Evolutionary conservation across 176 grass and related monocot genomes (phyloP), one percentile per base, ranked within the genome.

Genomic region (Triticum monococcum): DNA sequence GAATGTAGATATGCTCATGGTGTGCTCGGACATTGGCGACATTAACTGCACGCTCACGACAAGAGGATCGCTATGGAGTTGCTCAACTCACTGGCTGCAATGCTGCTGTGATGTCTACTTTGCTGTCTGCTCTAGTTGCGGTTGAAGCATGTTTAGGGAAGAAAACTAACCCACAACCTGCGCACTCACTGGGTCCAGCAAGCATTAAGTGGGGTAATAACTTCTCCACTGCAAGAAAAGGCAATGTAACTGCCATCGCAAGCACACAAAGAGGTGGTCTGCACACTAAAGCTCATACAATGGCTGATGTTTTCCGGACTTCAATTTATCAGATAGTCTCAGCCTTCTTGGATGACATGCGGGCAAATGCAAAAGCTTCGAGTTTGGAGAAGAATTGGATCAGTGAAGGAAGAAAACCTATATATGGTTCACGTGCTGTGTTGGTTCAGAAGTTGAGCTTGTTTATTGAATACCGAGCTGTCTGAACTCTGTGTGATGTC

Each of bases 351-450:
- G 80, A 81, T 80, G 97, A 99, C 80, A 88, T 99, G 90, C 88
- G 65, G 65, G 88, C 81, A 81, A 99, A 91, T 96, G 87, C 87
- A 70, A 96, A 94, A 79, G 76, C 91, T 35, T 87, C 87, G 28
- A 82, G 79, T 75, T 88, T 94, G 90, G 92, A 96, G 78, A 99
- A 92, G 87, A 91, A 96, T 79, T 99, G 97, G 97, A 90, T 99
- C 35, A 57, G 70, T 64, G 96, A 94, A 67, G 92, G 87, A 72
- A 91, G 86, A 14, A 99, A 96, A 62, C 92, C 97, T 24, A 45
- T 93, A 52, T 96, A 91, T 81, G 97, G 97, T 73, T 91, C 94
- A 43, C 88, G 71, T 60, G 90, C 89, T 18, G 87, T 94, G 54
- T 93, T 99, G 79, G 87, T 91, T 85, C 94, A 96, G 79, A 99